Base-by-base conservation (phyloP, 2,329 filamentous ascomycete genomes). In the Penicillium paneum region DNA sequence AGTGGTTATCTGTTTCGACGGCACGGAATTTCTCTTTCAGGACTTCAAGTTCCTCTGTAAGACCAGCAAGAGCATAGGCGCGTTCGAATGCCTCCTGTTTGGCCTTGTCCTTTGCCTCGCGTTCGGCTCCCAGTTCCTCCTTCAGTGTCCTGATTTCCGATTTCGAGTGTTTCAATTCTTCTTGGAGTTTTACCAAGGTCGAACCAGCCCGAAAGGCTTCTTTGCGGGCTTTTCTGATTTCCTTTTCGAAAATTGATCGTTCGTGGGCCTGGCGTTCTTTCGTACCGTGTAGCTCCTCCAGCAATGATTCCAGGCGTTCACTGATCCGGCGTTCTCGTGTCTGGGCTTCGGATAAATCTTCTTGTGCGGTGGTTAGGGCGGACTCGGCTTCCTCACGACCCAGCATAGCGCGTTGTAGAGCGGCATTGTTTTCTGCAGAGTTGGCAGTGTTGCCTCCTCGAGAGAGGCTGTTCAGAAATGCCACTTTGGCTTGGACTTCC, bases 141-240 rank as follows among this genome's bases (percentile, higher is more conserved):
- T 82, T 81, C 21, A 81, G 70, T 10, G 75, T 69, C 60, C 76
- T 79, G 26, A 81, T 67, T 57, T 79, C 79, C 1, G 62, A 65
- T 55, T 72, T 72, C 5, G 69, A 65, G 21, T 75, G 67, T 44
- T 76, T 77, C 21, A 79, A 57, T 54, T 78, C 75, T 55, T 84
- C 81, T 62, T 84, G 81, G 8, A 77, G 64, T 61, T 83, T 82
- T 2, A 84, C 77, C 26, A 83, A 59, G 2, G 74, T 72, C 1
- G 81, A 82, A 7, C 80, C 79, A 7, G 80, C 78, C 47, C 81
- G 82, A 63, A 83, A 83, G 1, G 81, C 80, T 61, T 84, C 81
- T 65, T 84, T 84, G 17, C 80, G 73, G 38, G 79, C 74, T 48
- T 78, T 78, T 41, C 80, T 73, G 31, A 83, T 75, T 62, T 84